Evolutionary conservation across 139 green algal genomes (phyloP), one percentile per base, ranked within the genome.

Genomic region (Spirogloea muscicola): DNA sequence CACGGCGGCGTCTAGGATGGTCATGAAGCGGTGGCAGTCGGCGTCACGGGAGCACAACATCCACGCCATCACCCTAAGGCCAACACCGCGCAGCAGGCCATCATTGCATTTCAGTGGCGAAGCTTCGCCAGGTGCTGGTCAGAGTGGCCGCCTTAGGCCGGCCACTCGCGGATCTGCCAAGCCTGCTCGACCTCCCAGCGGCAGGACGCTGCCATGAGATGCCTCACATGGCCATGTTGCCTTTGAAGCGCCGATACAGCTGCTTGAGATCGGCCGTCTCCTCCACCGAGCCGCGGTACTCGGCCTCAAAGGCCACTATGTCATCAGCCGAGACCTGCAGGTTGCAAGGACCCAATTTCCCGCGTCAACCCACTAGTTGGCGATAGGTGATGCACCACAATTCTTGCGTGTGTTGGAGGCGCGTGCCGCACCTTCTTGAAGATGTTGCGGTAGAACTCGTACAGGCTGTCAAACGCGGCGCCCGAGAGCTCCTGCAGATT

Each of bases 21-120:
- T 88, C 72, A 80, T 87, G 81, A 96, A 95, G 3, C 92, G 82
- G 63, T 95, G 87, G 16, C 86, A 88, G 70, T 97, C 92, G 2
- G 79, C 10, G 0, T 83, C 61, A 2, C 91, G 75, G 18, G 84
- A 91, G 85, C 90, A 94, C 77, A 96, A 92, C 43, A 92, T 44
- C 80, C 86, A 94, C 39, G 86, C 74, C 77, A 95, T 94, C 63
- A 91, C 88, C 68, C 85, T 74, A 39, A 62, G 7, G 52, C 6
- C 38, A 6, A 62, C 5, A 62, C 31, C 7, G 9, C 31, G 9
- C 6, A 39, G 40, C 7, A 7, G 7, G 7, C 38, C 52, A 39
- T 33, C 38, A 33, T 43, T 33, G 52, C 5, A 7, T 21, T 6
- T 33, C 31, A 62, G 5, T 7, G 52, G 40, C 7, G 40, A 62